phyloP scores from a whole-genome alignment of 2,329 filamentous ascomycete genomes.

The Arthrobotrys sinensis region DNA sequence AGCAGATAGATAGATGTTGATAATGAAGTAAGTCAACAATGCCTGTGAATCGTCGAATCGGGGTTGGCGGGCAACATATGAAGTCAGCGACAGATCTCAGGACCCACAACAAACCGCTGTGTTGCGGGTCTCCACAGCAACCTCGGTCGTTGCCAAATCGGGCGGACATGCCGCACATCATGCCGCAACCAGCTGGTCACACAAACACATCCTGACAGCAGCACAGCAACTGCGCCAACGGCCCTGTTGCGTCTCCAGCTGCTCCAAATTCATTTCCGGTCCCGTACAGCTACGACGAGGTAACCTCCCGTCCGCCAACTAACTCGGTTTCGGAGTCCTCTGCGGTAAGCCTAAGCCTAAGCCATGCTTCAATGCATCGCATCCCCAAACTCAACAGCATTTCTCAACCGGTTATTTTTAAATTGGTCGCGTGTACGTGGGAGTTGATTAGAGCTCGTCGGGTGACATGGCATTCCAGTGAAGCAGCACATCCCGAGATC shows the following conservation, averaged over 20 bases:
- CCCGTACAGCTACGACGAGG: conserved; percentile 25
- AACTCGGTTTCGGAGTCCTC: conserved; percentile 24
- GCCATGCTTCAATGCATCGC: conserved; percentile 25
- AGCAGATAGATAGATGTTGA: conserved; percentile 36
- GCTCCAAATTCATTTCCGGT: conserved; percentile 27
- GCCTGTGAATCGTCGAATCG: conserved; percentile 19
- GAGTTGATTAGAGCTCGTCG: not conserved
- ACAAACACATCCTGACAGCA: conserved; percentile 20
- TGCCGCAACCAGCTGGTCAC: conserved; percentile 34
- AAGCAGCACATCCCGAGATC: not conserved
- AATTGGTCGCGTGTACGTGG: conserved; percentile 13
- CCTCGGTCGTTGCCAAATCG: conserved; percentile 16
- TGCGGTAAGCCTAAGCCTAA: conserved; percentile 22
- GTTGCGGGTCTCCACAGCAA: conserved; percentile 58
- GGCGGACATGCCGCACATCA: conserved; percentile 27
- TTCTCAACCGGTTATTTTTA: conserved; percentile 12
- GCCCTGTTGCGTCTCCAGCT: not conserved
- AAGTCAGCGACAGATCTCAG: conserved; percentile 22
- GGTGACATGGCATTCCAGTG: conserved; percentile 42
- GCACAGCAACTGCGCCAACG: not conserved
- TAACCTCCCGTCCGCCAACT: conserved; percentile 35
- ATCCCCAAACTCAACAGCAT: conserved; percentile 4
- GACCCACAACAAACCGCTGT: conserved; percentile 55
- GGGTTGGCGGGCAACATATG: conserved; percentile 30
- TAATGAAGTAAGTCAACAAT: conserved; percentile 20